A percentile compares a stretch with the other conserved stretches of the same genome.
phyloP scores from a whole-genome alignment of 2,329 filamentous ascomycete species.

The Scytalidium lignicola region DNA sequence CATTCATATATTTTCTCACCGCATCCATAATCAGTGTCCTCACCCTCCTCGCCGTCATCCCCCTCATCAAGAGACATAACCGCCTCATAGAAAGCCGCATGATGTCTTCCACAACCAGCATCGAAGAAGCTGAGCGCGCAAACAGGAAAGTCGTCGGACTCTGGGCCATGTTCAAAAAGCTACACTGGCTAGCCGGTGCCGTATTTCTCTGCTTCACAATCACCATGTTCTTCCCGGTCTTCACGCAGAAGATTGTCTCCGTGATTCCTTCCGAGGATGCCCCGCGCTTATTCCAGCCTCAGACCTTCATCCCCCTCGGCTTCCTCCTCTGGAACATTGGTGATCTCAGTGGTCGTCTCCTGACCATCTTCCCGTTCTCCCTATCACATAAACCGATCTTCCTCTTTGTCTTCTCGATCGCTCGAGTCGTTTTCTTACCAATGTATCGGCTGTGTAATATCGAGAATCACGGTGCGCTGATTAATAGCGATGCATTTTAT shows the following conservation, averaged over 20 bases:
- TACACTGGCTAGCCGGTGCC: slow-evolving; percentile 71
- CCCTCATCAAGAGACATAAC: slow-evolving; percentile 60
- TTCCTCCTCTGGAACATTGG: slow-evolving; percentile 94
- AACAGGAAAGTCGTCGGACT: slow-evolving; percentile 52
- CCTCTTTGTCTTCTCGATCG: slow-evolving; percentile 63
- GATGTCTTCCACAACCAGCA: slow-evolving; percentile 43
- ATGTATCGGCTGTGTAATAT: slow-evolving; percentile 90
- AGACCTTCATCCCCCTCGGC: slow-evolving; percentile 80
- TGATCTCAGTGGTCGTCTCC: slow-evolving; percentile 71
- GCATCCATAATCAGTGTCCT: slow-evolving; percentile 70
- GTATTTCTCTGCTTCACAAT: slow-evolving; percentile 76
- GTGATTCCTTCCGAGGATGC: slow-evolving; percentile 36
- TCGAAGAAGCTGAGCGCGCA: slow-evolving; percentile 48
- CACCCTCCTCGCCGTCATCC: slow-evolving; percentile 68
- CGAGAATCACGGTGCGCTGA: slow-evolving; percentile 64
- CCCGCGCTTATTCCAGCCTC: slow-evolving; percentile 59
- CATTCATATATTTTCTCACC: slow-evolving; percentile 87
- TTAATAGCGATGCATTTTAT: slow-evolving; percentile 84
- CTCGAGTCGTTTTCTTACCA: slow-evolving; percentile 68
- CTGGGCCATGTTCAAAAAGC: slow-evolving; percentile 64
- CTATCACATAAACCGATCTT: slow-evolving; percentile 58
- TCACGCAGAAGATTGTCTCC: slow-evolving; percentile 65
- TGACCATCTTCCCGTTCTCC: slow-evolving; percentile 53
- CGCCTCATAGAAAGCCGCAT: slow-evolving; percentile 47
- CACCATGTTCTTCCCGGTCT: slow-evolving; percentile 94